Evolutionary conservation across 768 basidiomycete genomes (phyloP).

Genomic region (Leccinum uliginosum): DNA sequence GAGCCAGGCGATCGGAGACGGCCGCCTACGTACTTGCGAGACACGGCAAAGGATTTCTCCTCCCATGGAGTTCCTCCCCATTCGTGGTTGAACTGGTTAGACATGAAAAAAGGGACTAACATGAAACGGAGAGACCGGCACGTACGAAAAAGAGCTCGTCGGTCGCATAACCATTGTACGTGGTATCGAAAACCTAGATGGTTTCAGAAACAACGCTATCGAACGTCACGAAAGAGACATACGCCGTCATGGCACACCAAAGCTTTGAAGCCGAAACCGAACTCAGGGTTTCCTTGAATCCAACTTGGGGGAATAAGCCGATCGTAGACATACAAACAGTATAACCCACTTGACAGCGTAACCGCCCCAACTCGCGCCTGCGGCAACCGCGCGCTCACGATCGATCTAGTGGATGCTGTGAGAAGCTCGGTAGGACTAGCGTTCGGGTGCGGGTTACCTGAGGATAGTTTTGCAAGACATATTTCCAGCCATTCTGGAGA

Average conservation of each 20-base stretch:
- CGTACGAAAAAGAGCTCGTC: constrained; percentile 90
- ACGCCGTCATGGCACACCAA: constrained; percentile 92
- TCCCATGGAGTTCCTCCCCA: constrained; percentile 86
- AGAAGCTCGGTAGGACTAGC: not conserved
- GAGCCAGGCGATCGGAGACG: not conserved
- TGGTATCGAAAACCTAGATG: constrained; percentile 65
- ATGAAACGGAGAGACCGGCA: constrained; percentile 4
- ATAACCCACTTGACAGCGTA: constrained; percentile 76
- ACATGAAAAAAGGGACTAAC: not conserved
- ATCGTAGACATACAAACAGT: not conserved
- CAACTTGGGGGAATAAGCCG: constrained; percentile 48
- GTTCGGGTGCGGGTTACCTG: constrained; percentile 42
- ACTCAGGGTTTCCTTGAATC: constrained; percentile 94
- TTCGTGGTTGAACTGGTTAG: constrained; percentile 72
- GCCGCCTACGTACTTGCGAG: constrained; percentile 48
- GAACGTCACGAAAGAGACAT: constrained; percentile 15
- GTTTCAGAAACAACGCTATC: not conserved
- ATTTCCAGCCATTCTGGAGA: constrained; percentile 69
- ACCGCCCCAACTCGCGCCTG: constrained; percentile 84
- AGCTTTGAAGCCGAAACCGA: constrained; percentile 84
- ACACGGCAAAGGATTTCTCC: constrained; percentile 45
- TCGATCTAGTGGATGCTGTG: constrained; percentile 47
- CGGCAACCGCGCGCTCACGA: constrained; percentile 63
- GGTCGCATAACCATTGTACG: constrained; percentile 80
- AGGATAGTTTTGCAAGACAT: constrained; percentile 60